Evolutionary conservation across 257 asterid genomes (phyloP), one percentile per base, ranked within the genome.

Genomic region (Euphrasia confusa): DNA sequence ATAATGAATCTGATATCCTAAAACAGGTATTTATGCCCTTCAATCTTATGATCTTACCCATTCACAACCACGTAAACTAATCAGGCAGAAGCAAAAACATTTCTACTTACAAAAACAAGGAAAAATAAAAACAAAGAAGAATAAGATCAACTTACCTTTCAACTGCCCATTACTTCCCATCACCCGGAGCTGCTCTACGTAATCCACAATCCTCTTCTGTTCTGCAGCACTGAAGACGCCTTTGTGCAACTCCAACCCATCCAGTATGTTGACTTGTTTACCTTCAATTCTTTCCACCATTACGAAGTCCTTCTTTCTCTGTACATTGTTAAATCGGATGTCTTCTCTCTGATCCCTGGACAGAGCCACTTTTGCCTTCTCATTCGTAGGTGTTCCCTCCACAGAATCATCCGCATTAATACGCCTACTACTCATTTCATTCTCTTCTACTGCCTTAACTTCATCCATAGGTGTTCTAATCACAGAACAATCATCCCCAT

Each of bases 161-260:
- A 90, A 82, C 54, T 71, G 73, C 13, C 80, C 79, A 0, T 80
- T 65, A 53, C 69, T 79, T 60, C 97, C 97, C 90, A 60, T 74
- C 63, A 58, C 79, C 64, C 67, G 89, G 15, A 85, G 79, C 27
- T 75, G 39, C 35, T 83, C 81, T 15, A 90, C 90, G 42, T 37
- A 75, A 13, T 61, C 72, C 17, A 87, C 93, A 71, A 90, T 81
- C 83, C 87, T 74, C 68, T 55, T 83, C 60, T 90, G 96, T 60
- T 90, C 96, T 26, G 80, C 81, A 7, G 83, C 81, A 71, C 89
- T 85, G 67, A 90, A 90, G 56, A 90, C 85, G 24, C 81, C 71
- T 24, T 75, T 77, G 68, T 90, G 87, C 6, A 90, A 76, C 81
- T 90, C 96, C 72, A 90, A 77, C 35, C 97, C 97, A 15, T 81